phyloP scores from a whole-genome alignment of 148 eudicot species.

The Rhododendron henanense region DNA sequence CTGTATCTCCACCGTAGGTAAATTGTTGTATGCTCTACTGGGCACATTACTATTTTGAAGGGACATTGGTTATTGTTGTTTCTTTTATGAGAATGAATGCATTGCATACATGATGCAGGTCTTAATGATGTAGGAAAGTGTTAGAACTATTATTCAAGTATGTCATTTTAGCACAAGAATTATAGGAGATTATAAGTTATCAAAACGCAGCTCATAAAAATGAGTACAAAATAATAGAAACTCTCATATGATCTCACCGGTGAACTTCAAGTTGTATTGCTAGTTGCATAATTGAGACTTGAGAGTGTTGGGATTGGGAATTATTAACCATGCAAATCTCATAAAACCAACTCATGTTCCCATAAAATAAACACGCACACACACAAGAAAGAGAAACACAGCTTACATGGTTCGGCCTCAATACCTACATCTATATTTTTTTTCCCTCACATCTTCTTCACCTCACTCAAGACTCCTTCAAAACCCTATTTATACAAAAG shows the following conservation, averaged over 20 bases:
- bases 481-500: background rate
- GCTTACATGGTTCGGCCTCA: background rate
- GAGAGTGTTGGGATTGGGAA: background rate
- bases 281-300: background rate
- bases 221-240: background rate
- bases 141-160: background rate
- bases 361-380: background rate
- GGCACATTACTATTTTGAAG: background rate
- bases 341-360: background rate
- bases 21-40: background rate
- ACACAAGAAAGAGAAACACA: background rate
- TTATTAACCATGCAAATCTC: background rate
- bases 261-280: background rate
- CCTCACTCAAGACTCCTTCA: background rate
- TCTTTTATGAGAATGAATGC: background rate
- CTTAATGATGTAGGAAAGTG: background rate
- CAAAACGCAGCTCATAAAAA: background rate
- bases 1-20: constrained; percentile 93
- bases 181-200: background rate
- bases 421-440: background rate
- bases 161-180: background rate
- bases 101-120: background rate
- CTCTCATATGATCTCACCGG: background rate
- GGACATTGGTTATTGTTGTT: background rate
- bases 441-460: background rate